Base-by-base conservation (phyloP, 1,284 basidiomycete genomes). In the Ganoderma lingzhi region DNA sequence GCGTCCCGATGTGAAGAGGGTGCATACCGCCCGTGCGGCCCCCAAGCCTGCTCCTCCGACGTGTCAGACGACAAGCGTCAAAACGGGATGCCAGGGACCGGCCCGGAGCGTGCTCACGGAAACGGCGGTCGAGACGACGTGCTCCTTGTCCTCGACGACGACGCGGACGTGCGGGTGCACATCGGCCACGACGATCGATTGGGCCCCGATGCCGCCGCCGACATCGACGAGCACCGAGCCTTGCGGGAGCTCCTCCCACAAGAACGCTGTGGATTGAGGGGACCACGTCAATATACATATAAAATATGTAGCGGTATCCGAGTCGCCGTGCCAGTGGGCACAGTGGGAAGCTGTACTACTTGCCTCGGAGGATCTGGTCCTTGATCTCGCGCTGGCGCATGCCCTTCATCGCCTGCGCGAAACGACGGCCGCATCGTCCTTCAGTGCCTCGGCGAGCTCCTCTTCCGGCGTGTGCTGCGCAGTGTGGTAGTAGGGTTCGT, bases 151-250 rank as follows among this genome's bases (percentile, higher is more conserved):
- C 74, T 93, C 92, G 23, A 93, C 84, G 28, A 93, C 79, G 73
- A 92, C 91, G 64, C 82, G 83, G 56, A 91, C 73, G 9, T 82
- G 82, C 6, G 83, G 78, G 67, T 88, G 88, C 4, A 86, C 82
- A 48, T 85, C 84, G 23, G 88, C 89, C 35, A 93, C 84, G 60
- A 87, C 71, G 85, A 93, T 88, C 30, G 84, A 87, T 0, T 88
- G 88, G 17, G 88, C 89, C 10, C 92, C 92, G 61, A 92, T 90
- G 1, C 92, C 92, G 6, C 92, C 91, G 0, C 92, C 92, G 4
- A 93, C 91, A 73, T 93, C 92, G 8, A 93, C 88, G 30, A 93
- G 80, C 6, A 86, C 79, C 51, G 73, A 45, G 14, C 85, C 85
- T 32, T 76, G 79, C 3, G 85, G 84, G 30, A 93, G 82, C 12